Evolutionary conservation across 1,284 basidiomycete genomes (phyloP).

Genomic region (Cutaneotrichosporon curvatum): DNA sequence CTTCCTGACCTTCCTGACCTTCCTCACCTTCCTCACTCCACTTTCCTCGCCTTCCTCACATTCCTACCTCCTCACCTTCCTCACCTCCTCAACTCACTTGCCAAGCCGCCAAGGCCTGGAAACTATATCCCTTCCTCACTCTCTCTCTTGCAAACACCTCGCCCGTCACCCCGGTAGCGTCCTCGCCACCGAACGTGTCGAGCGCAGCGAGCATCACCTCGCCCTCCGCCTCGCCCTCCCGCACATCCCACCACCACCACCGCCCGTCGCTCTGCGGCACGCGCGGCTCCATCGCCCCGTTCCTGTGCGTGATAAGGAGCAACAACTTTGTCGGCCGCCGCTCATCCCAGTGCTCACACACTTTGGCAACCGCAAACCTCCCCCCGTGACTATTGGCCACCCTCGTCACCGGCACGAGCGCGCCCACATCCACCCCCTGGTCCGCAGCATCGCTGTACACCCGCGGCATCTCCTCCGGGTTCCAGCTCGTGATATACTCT

Average conservation of each 20-base stretch:
- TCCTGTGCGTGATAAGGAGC: background rate
- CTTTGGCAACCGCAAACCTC: constrained; percentile 4
- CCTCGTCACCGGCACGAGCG: background rate
- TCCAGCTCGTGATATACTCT: constrained; percentile 4
- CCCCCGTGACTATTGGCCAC: background rate
- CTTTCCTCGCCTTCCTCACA: no score
- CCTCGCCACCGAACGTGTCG: background rate
- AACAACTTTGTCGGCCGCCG: background rate
- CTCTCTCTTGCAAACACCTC: background rate
- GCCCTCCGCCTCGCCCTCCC: background rate
- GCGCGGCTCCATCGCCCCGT: no score
- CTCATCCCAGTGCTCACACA: constrained; percentile 10
- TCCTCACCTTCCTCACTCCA: no score
- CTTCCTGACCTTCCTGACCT: no score
- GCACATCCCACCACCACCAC: background rate
- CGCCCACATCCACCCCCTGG: background rate
- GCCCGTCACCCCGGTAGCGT: background rate
- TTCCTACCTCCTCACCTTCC: no score
- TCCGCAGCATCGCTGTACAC: background rate
- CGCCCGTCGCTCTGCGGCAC: background rate
- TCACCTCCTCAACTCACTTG: no score
- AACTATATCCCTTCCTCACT: no score
- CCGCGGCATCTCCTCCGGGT: background rate
- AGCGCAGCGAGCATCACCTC: constrained; percentile 4
- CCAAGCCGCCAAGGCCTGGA: no score